These are phyloP conservation scores for Cymbopogon flexuosus DNA, from an alignment of 202 grass and related monocot species.

Conservation along the genomic window DNA sequence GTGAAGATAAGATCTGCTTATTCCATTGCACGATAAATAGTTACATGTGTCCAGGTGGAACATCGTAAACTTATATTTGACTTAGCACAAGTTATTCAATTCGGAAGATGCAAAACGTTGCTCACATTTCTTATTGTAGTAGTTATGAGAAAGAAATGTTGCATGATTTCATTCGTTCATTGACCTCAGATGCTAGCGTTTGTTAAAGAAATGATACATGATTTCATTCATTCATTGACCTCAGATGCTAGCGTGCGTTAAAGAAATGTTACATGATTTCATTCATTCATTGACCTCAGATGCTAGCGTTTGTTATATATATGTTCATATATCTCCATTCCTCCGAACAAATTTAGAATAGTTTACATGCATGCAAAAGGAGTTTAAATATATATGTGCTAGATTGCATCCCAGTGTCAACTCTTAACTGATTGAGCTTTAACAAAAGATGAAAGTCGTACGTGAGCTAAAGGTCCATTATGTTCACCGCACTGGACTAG, in stretches of 20 bases:
- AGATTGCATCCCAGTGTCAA: conserved; percentile 9
- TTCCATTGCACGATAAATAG: conserved; percentile 15
- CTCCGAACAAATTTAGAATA: neutral
- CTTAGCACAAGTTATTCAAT: neutral
- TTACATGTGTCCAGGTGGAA: conserved; percentile 7
- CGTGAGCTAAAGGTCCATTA: neutral
- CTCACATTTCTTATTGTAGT: neutral
- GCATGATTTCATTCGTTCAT: neutral
- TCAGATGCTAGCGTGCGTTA: conserved; percentile 1
- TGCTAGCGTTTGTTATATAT: neutral
- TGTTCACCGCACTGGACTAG: conserved; percentile 30
- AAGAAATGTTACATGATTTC: neutral
- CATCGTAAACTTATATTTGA: conserved; percentile 31
- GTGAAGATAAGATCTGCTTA: conserved; percentile 11
- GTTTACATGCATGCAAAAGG: neutral
- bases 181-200: conserved; percentile 18
- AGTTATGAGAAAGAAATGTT: neutral
- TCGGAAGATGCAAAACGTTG: neutral
- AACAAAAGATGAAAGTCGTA: conserved; percentile 16
- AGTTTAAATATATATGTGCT: conserved; percentile 13
- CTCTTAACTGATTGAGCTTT: conserved; percentile 23
- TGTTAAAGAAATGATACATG: neutral
- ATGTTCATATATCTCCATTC: neutral
- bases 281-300: conserved; percentile 20
- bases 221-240: conserved; percentile 24